phyloP scores from a whole-genome alignment of 345 rosid species.

The Turritis glabra region DNA sequence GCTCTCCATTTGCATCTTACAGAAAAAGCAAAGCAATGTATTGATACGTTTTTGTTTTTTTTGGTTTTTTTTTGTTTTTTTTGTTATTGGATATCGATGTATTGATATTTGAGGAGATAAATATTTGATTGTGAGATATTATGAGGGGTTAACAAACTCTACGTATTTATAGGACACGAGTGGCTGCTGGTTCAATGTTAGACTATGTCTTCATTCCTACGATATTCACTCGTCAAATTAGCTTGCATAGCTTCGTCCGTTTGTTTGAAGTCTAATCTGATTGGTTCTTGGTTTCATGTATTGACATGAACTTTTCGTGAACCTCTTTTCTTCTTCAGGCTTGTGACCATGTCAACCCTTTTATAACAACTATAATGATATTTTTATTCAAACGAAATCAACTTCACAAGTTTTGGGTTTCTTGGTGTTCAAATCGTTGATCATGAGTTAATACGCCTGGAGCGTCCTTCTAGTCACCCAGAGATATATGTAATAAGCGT shows the following conservation, averaged over 20 bases:
- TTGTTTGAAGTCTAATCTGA: not conserved
- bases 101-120: not conserved
- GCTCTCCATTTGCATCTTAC: slow-evolving; percentile 34
- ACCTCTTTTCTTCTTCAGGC: not conserved
- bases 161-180: slow-evolving; percentile 23
- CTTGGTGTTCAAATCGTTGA: not conserved
- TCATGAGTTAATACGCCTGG: not conserved
- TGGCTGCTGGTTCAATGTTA: not conserved
- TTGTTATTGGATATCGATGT: not conserved
- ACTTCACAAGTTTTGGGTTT: not conserved
- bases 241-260: not conserved
- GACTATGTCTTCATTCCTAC: slow-evolving; percentile 13
- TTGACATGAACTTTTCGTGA: slow-evolving; percentile 16
- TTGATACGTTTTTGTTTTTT: no score
- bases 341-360: slow-evolving; percentile 29
- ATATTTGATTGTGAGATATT: slow-evolving; percentile 12
- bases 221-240: slow-evolving; percentile 1
- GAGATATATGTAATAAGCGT: not conserved
- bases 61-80: no score
- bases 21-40: not conserved
- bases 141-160: not conserved
- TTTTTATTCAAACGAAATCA: not conserved
- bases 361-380: no score
- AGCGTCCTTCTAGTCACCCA: not conserved
- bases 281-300: not conserved